Evolutionary conservation across 352 stramenopile species (phyloP), one percentile per base, ranked within the genome.

Genomic region (Pythium sp.): DNA sequence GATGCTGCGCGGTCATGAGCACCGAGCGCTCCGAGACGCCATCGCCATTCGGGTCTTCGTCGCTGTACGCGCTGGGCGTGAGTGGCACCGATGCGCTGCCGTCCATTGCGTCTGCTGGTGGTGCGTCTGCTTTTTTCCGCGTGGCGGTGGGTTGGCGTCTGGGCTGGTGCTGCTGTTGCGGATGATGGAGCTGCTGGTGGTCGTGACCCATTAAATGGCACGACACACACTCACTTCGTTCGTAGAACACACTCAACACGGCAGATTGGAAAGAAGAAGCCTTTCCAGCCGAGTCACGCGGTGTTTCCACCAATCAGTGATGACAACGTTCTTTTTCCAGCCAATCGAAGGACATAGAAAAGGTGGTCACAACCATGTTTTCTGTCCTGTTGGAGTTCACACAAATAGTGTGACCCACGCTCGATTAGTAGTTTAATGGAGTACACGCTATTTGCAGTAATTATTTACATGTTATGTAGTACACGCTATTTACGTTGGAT

Each of bases 21-120:
- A 34, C 67, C 41, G 73, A 76, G 66, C 73, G 73, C 58, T 79
- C 73, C 12, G 70, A 74, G 38, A 70, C 68, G 60, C 63, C 36
- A 58, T 46, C 38, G 30, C 53, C 58, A 1, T 20, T 18, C n/a
- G 56, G 53, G 59, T 51, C 47, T 20, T 46, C 51, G 34, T 65
- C 34, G 49, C 34, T 59, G 60, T 57, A 59, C n/a, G 53, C 30
- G 41, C n/a, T 43, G 43, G 43, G 58, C 47, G 36, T 62, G 55
- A 59, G 64, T 14, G 24, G 36, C 26, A 64, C 28, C 22, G 56
- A 47, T 51, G 55, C 67, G 22, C 34, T 58, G 18, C 64, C 61
- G 41, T 69, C 68, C 56, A 70, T 62, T 34, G 53, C 38, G 46
- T 53, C 22, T 22, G 22, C 12, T n/a, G 6, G 2, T 47, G 5